Conservation (phyloP, 2,329 filamentous ascomycete species). For the Ascochyta lentis region DNA sequence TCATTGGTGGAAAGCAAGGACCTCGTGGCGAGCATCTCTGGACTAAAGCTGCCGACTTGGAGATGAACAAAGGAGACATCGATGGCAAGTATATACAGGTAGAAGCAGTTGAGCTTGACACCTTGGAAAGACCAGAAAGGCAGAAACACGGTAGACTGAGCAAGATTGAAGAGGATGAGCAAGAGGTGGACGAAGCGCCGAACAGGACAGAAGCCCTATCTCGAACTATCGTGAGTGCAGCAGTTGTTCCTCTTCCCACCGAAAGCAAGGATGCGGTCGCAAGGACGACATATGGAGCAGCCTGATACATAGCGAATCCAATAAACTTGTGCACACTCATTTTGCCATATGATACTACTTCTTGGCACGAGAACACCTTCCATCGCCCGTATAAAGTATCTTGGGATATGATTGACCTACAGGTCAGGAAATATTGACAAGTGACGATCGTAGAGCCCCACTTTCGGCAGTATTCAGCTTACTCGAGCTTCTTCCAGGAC, state of each 20-base stretch:
- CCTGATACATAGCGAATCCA: background rate
- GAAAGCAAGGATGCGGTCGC: background rate
- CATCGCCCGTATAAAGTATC: background rate
- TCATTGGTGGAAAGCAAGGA: conserved; percentile 28
- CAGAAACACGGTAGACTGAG: conserved; percentile 10
- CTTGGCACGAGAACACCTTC: background rate
- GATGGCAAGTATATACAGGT: conserved; percentile 5
- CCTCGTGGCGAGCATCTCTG: conserved; percentile 32
- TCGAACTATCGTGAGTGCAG: background rate
- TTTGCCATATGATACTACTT: background rate
- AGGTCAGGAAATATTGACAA: too few species aligned
- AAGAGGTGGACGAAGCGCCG: conserved; percentile 3
- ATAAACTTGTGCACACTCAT: background rate
- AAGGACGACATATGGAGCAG: background rate
- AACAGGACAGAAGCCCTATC: background rate
- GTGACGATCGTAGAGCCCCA: too few species aligned
- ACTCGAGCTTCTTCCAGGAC: too few species aligned
- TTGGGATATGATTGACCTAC: background rate
- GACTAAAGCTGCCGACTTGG: conserved; percentile 37
- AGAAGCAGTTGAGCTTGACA: conserved; percentile 13
- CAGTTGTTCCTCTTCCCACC: background rate
- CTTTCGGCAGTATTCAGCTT: too few species aligned
- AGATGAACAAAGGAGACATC: conserved; percentile 40
- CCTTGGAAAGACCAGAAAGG: background rate
- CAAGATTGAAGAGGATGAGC: conserved; percentile 13